Percentiles rank a stretch among this genome's conserved stretches.
These are phyloP conservation scores for Lodderomyces orthopsilosis DNA, from an alignment of 1,139 yeast species.

Conservation along the genomic window DNA sequence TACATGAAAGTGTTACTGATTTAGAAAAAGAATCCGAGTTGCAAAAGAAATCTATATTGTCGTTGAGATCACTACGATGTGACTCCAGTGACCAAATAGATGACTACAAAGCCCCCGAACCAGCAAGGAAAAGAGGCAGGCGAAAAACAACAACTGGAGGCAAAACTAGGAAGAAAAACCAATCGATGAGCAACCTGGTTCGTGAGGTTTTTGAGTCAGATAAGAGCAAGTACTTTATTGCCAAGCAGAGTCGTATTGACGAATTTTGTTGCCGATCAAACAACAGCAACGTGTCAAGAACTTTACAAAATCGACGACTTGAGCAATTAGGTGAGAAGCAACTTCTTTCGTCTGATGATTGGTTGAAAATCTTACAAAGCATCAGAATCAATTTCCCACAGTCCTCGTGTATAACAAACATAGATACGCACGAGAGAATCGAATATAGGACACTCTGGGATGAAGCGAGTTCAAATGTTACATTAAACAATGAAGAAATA, in stretches of 20 bases:
- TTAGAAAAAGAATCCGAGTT: not conserved
- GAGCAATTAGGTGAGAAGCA: not conserved
- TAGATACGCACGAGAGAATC: not conserved
- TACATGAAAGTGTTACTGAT: constrained; percentile 5
- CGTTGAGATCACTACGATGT: not conserved
- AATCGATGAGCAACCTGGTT: constrained; percentile 6
- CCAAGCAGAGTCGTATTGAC: constrained; percentile 5
- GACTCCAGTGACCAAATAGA: not conserved
- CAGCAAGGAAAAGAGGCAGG: constrained; percentile 1
- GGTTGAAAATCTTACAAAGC: not conserved
- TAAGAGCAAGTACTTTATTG: not conserved
- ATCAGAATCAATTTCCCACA: not conserved
- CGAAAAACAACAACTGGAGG: not conserved
- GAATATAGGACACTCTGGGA: constrained; percentile 2
- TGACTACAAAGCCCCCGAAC: not conserved
- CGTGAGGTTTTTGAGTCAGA: constrained; percentile 2
- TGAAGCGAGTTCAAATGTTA: not conserved
- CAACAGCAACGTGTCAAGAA: not conserved
- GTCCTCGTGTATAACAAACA: not conserved
- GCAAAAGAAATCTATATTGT: constrained; percentile 3
- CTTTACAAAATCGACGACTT: not conserved
- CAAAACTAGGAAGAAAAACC: constrained; percentile 3
- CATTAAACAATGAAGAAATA: constrained; percentile 1
- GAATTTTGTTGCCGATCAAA: constrained; percentile 3
- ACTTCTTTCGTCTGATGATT: not conserved